Base-by-base conservation (phyloP, 257 asterid genomes). In the Thymus mandschuricus region DNA sequence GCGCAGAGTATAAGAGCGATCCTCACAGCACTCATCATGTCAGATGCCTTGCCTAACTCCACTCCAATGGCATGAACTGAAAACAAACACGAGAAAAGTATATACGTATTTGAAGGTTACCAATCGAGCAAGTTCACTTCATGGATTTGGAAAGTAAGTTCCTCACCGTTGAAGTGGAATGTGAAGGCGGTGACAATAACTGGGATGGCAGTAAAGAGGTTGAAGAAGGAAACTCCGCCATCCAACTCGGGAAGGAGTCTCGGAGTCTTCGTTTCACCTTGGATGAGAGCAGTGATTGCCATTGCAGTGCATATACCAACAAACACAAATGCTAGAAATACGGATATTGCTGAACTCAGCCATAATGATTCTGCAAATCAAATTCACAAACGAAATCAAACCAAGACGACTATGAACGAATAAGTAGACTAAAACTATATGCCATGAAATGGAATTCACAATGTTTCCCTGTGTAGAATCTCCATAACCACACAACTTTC, bases 101-200 rank as follows among this genome's bases (percentile, higher is more conserved):
- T 5, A 35, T 35, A 2, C 5, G 40, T 21, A 35, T 3, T 35
- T 3, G 2, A 12, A 48, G 21, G 3, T 4, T 48, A 11, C 4
- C 27, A 49, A 49, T 11, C 27, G 28, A 49, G 55, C 27, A 49
- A 49, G 0, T 15, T 13, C 71, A 80, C 40, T 35, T 5, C 40
- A 35, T 35, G 5, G 40, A 35, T 35, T 35, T 35, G 40, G 4
- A 35, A 1, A 35, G 5, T 35, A 35, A 5, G 40, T 35, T 35
- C 5, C 40, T 35, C 77, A 94, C 99, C 98, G n/a, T 95, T 95
- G 88, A 92, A 88, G 78, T 91, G 97, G 81, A 89, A 95, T 8
- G 97, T 88, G 80, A 88, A 95, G 8, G 98, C 99, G 0, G 98
- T 89, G 48, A 88, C 95, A n/a, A 95, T 86, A 15, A 95, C 98